Evolutionary conservation across 2,329 filamentous ascomycete species (phyloP), one percentile per base, ranked within the genome.

Genomic region (Dactylellina cionopaga): DNA sequence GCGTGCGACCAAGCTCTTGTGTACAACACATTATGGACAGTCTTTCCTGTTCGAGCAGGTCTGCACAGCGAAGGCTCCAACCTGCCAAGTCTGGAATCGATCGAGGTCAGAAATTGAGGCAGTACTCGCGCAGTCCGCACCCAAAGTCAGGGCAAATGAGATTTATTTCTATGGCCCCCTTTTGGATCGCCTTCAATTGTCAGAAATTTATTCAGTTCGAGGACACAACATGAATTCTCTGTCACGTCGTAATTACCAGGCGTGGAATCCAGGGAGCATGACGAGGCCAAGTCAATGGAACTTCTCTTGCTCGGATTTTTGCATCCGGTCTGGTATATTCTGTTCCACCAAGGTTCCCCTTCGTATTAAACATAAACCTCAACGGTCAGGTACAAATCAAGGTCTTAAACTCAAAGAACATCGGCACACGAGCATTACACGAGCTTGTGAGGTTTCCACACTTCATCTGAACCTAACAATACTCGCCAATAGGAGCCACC

Each of bases 11-110:
- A 64, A 13, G 25, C 7, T 27, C n/a, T 54, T 41, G 17, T 22
- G 59, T 27, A 37, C 59, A 64, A 64, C 59, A 22, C 59, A 46
- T n/a, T n/a, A n/a, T 7, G 4, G 31, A 27, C 49, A 56, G 13
- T n/a, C 17, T 65, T 66, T 37, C 62, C 51, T 9, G 35, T 66
- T 66, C 58, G 22, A 43, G 62, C 29, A 66, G 51, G 62, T 56
- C 29, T 7, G 22, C 13, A 5, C n/a, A 27, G 10, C 6, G 41
- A 56, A 66, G 62, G 62, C 62, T 44, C 44, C 56, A 66, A 56
- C 62, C 62, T 66, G 51, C 49, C 62, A 66, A 66, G 49, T 55
- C 9, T 47, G 43, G 31, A 47, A 43, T 43, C 9, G 15, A 17
- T 43, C 7, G 9, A 19, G 25, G 46, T 41, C 37, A 41, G n/a